Percentiles rank a stretch among this genome's conserved stretches.
Evolutionary conservation across 495 filamentous ascomycete species (phyloP).

Genomic region (Penicillium waksmanii): DNA sequence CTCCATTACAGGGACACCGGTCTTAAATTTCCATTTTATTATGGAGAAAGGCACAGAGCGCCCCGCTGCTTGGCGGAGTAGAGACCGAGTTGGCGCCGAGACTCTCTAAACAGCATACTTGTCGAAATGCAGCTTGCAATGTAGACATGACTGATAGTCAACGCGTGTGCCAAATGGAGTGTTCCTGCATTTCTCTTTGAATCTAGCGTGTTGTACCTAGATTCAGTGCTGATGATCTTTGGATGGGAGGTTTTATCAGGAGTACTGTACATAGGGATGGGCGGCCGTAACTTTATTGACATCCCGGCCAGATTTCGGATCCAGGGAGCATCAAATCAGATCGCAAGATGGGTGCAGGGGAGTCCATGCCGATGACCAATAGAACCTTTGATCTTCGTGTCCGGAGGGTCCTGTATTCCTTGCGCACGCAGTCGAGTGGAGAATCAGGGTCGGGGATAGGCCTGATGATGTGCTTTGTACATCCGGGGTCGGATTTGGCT

Average conservation of each 20-base stretch:
- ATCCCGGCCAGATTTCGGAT: conserved; percentile 4
- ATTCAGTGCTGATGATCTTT: not conserved
- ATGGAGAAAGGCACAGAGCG: conserved; percentile 10
- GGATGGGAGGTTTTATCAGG: not conserved
- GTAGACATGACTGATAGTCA: not conserved
- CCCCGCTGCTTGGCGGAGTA: conserved; percentile 21
- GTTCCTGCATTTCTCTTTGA: not conserved
- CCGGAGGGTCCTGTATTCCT: conserved; percentile 8
- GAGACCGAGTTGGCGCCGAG: conserved; percentile 20
- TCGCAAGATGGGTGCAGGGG: conserved; percentile 11
- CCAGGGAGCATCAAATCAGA: conserved; percentile 17
- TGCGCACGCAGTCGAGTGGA: conserved; percentile 6
- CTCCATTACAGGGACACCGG: not conserved
- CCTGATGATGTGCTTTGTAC: not conserved
- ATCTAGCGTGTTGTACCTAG: not conserved
- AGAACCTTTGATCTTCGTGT: conserved; percentile 4
- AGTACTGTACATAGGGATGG: not conserved
- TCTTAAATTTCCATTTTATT: not conserved
- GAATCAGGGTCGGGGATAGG: conserved; percentile 12
- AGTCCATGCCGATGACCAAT: conserved; percentile 9
- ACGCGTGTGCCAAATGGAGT: not conserved
- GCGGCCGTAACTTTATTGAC: not conserved
- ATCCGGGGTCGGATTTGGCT: not conserved
- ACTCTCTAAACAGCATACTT: conserved; percentile 9
- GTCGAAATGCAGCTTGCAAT: not conserved